A percentile compares a stretch with the other conserved stretches of the same genome.
Evolutionary conservation across 2,329 filamentous ascomycete species (phyloP).

Genomic region (Hawksworthiomyces lignivorus): DNA sequence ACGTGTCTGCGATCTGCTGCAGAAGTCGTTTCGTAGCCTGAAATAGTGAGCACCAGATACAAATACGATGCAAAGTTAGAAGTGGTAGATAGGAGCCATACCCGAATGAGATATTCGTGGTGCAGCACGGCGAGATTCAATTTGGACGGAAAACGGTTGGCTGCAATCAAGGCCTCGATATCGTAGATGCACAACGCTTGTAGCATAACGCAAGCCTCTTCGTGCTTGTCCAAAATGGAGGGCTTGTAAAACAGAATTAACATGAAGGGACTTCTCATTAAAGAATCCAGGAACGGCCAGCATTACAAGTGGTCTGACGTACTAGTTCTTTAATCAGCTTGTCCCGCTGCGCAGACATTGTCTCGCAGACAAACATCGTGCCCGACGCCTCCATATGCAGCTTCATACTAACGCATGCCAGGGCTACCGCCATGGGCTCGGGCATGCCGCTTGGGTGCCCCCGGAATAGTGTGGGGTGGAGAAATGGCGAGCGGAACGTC

Average conservation of each 20-base stretch:
- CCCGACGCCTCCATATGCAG: neutral
- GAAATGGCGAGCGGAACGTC: neutral
- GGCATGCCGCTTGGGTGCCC: neutral
- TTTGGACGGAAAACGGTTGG: neutral
- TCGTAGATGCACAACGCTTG: constrained; percentile 2
- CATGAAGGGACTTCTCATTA: too few species aligned
- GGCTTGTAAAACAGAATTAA: too few species aligned
- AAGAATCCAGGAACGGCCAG: too few species aligned
- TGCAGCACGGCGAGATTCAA: neutral
- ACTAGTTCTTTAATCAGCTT: constrained; percentile 1
- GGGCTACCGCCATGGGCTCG: neutral
- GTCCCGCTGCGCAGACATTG: neutral
- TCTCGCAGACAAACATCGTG: constrained; percentile 1
- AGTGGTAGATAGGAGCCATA: too few species aligned
- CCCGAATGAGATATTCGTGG: constrained; percentile 1
- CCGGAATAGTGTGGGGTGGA: neutral
- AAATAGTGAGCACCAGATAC: too few species aligned
- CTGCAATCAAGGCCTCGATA: constrained; percentile 1
- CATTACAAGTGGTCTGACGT: too few species aligned
- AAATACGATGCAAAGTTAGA: too few species aligned
- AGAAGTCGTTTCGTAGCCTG: neutral
- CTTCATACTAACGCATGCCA: constrained; percentile 2
- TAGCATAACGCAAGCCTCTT: neutral
- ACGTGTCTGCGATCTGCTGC: constrained; percentile 1
- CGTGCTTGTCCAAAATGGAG: neutral